Percentiles rank a stretch among this genome's conserved stretches.
Evolutionary conservation across 805 yeast genomes (phyloP).

Genomic region (Ogataea pignaliae): DNA sequence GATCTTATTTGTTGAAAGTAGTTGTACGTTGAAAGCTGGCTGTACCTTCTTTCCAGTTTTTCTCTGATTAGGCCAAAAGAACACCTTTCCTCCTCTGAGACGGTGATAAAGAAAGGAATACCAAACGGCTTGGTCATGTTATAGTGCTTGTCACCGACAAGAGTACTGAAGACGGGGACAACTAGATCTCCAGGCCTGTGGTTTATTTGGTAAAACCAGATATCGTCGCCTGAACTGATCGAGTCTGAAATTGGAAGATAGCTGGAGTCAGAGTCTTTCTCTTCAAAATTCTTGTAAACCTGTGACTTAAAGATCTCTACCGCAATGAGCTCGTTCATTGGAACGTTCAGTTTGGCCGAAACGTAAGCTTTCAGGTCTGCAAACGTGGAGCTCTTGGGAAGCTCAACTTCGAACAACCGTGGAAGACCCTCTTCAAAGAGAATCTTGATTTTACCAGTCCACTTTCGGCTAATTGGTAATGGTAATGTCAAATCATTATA

Average conservation of each 20-base stretch:
- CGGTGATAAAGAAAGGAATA: conserved; percentile 66
- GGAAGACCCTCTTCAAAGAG: conserved; percentile 56
- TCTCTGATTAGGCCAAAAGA: conserved; percentile 56
- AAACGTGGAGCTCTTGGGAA: conserved; percentile 60
- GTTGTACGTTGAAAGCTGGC: conserved; percentile 43
- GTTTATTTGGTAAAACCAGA: conserved; percentile 52
- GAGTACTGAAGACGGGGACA: conserved; percentile 56
- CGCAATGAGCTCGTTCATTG: conserved; percentile 39
- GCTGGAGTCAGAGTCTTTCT: conserved; percentile 45
- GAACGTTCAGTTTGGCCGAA: conserved; percentile 39
- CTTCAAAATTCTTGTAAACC: conserved; percentile 66
- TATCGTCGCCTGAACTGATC: conserved; percentile 56
- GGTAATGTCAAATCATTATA: conserved; percentile 88
- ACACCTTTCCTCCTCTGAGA: conserved; percentile 46
- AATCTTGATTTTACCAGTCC: conserved; percentile 63
- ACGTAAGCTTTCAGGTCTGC: conserved; percentile 60
- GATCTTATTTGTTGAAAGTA: conserved; percentile 27
- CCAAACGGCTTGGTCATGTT: conserved; percentile 55
- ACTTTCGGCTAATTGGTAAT: conserved; percentile 67
- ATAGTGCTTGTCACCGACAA: conserved; percentile 31
- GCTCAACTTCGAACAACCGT: conserved; percentile 60
- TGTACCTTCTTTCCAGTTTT: conserved; percentile 48
- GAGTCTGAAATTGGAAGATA: conserved; percentile 66
- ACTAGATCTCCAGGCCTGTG: conserved; percentile 46
- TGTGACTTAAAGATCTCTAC: conserved; percentile 63